Evolutionary conservation across 768 basidiomycete genomes (phyloP), one percentile per base, ranked within the genome.

Genomic region (Boletellus ananas): DNA sequence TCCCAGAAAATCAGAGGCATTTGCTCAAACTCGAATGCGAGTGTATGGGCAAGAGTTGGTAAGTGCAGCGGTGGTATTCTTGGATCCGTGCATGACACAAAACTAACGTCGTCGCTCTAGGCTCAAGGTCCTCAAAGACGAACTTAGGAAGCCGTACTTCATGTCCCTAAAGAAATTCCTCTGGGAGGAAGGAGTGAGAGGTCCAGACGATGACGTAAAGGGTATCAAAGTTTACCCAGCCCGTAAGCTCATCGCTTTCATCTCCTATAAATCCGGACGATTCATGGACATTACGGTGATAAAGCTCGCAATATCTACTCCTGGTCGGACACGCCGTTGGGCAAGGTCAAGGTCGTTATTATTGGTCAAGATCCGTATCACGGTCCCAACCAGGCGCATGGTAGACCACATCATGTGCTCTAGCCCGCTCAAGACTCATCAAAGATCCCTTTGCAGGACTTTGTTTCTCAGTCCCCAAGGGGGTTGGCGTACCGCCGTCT

Each of bases 291-390:
- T 44, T 52, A 43, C 56, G 72, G 49, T 34, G 44, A 20, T 45
- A 40, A 64, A 85, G 94, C 92, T 13, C 74, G 76, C 55, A 81
- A 95, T 61, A 88, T 96, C 48, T 96, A 96, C 65, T 77, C 90
- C 12, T 97, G 94, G 94, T 90, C 90, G 3, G 79, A 85, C 49
- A 94, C 91, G 25, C 90, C 91, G 3, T 72, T 96, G 14, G 85
- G 88, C 12, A 81, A 84, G 54, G 82, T 97, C 54, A 85, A 83
- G 63, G 87, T 93, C 23, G 91, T 96, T 43, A 91, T 96, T 51
- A 78, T 97, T 47, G 87, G 88, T 8, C 91, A 93, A 70, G 92
- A 94, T 73, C 91, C 91, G 23, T 94, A 93, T 67, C 88, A 90
- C 64, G 79, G 80, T 53, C 68, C 72, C 34, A 82, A 84, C 41